phyloP scores from a whole-genome alignment of 2,329 filamentous ascomycete species.

The Clarireedia hainanense region DNA sequence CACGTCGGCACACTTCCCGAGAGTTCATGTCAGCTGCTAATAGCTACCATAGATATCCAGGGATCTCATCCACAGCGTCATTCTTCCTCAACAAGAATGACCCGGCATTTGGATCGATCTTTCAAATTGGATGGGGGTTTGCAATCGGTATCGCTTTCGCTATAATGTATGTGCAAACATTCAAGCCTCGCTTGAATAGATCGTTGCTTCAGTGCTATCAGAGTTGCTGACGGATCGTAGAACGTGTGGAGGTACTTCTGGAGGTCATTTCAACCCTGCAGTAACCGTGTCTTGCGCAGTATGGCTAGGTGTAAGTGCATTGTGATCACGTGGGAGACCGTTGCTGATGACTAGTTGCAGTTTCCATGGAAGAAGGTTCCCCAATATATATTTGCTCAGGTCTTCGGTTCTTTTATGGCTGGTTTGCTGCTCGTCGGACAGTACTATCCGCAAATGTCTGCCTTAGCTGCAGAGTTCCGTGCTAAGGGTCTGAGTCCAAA shows the following conservation, averaged over 20 bases:
- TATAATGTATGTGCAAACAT: slow-evolving; percentile 34
- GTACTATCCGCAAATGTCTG: slow-evolving; percentile 45
- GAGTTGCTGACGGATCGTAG: background rate
- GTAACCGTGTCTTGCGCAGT: slow-evolving; percentile 38
- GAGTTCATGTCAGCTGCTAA: background rate
- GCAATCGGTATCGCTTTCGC: slow-evolving; percentile 51
- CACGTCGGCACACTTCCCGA: slow-evolving; percentile 27
- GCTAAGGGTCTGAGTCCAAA: slow-evolving; percentile 32
- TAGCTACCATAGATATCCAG: slow-evolving; percentile 32
- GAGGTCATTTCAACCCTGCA: slow-evolving; percentile 48
- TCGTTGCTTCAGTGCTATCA: background rate
- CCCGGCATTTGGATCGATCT: slow-evolving; percentile 41
- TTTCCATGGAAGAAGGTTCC: slow-evolving; percentile 52
- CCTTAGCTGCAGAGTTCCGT: slow-evolving; percentile 28
- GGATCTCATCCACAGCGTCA: slow-evolving; percentile 44
- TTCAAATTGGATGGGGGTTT: slow-evolving; percentile 49
- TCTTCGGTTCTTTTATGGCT: slow-evolving; percentile 49
- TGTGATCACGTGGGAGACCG: background rate
- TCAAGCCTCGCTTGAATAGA: background rate
- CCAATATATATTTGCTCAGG: slow-evolving; percentile 47
- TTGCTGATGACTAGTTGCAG: background rate
- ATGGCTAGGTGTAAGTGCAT: slow-evolving; percentile 41
- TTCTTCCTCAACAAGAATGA: slow-evolving; percentile 40
- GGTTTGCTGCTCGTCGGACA: slow-evolving; percentile 46
- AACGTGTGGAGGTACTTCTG: slow-evolving; percentile 44